Conservation (phyloP, 75 land plant genomes). For the Picea sitchensis region DNA sequence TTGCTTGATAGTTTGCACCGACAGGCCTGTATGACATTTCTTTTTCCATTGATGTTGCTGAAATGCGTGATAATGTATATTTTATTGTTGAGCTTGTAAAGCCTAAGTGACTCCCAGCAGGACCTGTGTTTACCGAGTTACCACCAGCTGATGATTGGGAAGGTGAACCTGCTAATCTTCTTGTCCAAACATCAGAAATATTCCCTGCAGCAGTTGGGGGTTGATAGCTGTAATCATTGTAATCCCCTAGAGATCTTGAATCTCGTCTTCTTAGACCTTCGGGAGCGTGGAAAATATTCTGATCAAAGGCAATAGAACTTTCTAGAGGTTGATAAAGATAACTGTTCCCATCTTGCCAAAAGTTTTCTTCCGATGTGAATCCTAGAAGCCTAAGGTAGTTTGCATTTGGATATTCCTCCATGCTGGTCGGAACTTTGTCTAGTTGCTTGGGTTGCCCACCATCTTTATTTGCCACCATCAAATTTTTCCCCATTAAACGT, state of each 20-base stretch:
- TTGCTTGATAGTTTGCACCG: not conserved
- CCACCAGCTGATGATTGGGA: constrained; percentile 3
- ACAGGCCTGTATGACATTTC: not conserved
- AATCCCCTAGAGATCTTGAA: not conserved
- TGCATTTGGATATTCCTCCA: constrained; percentile 10
- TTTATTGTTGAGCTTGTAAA: not conserved
- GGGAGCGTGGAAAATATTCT: constrained; percentile 3
- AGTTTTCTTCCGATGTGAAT: constrained; percentile 8
- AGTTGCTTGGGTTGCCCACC: constrained; percentile 20
- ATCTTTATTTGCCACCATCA: constrained; percentile 60
- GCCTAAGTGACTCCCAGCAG: not conserved
- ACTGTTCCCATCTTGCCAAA: constrained; percentile 1
- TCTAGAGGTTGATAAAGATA: not conserved
- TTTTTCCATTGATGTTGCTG: not conserved
- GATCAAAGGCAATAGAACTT: constrained; percentile 9
- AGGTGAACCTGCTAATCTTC: not conserved
- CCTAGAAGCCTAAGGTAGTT: constrained; percentile 19
- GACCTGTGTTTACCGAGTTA: not conserved
- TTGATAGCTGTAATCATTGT: not conserved
- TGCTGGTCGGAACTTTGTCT: not conserved
- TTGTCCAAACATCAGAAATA: not conserved
- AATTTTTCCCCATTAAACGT: constrained; percentile 75
- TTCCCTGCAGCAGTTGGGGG: not conserved
- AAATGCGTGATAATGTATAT: not conserved
- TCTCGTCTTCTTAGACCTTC: constrained; percentile 5